These are phyloP conservation scores for Herpetospermum pedunculosum DNA, from an alignment of 306 rosid genomes.

Conservation along the genomic window DNA sequence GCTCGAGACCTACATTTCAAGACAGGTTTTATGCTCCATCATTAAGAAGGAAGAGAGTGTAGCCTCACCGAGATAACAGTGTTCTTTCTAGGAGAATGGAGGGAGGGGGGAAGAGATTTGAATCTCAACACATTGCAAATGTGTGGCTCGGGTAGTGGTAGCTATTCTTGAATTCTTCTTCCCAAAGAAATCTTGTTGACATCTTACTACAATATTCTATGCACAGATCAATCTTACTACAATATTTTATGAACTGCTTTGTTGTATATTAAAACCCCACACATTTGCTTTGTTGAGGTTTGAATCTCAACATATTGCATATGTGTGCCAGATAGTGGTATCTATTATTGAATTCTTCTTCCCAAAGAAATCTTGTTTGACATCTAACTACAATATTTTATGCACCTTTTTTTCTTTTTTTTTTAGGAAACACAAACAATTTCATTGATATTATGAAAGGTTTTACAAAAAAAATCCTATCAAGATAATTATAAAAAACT, in stretches of 20 bases:
- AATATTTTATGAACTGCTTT: too few species aligned
- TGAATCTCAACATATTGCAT: too few species aligned
- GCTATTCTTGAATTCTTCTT: neutral
- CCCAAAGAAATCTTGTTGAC: neutral
- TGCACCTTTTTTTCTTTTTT: too few species aligned
- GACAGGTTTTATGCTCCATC: slow-evolving; percentile 78
- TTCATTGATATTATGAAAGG: too few species aligned
- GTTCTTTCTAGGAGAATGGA: slow-evolving; percentile 37
- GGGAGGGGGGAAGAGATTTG: too few species aligned
- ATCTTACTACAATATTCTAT: neutral
- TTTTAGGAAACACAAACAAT: too few species aligned
- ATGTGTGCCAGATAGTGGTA: neutral
- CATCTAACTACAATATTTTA: neutral
- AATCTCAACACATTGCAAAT: too few species aligned
- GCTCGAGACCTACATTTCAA: slow-evolving; percentile 90
- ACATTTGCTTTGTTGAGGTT: too few species aligned
- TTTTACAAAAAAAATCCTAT: too few species aligned
- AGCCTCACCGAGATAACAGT: slow-evolving; percentile 54
- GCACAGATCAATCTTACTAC: too few species aligned
- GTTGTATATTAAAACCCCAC: neutral
- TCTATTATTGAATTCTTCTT: neutral
- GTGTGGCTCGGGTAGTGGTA: neutral
- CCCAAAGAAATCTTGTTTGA: neutral
- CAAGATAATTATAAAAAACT: too few species aligned
- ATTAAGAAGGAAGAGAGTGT: slow-evolving; percentile 60